phyloP scores from a whole-genome alignment of 164 flowering plant species.

The Saururus chinensis region DNA sequence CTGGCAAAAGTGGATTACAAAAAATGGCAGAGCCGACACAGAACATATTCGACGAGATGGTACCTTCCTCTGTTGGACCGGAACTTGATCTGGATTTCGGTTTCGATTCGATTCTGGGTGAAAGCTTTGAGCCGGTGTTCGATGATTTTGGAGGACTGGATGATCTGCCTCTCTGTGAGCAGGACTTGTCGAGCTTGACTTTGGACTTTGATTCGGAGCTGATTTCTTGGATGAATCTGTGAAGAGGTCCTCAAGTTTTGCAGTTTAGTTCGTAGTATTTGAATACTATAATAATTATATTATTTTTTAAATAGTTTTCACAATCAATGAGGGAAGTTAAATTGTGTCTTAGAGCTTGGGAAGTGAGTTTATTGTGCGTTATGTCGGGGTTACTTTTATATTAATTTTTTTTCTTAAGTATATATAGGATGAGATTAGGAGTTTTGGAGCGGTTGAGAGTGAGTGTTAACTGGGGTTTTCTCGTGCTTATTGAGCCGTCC shows the following conservation, averaged over 20 bases:
- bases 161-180: constrained; percentile 22
- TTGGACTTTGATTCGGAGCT: constrained; percentile 21
- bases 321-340: neutral
- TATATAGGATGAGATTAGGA: neutral
- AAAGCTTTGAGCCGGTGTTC: constrained; percentile 21
- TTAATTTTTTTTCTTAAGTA: no score
- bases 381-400: neutral
- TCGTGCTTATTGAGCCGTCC: neutral
- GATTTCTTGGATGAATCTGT: constrained; percentile 41
- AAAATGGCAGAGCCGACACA: constrained; percentile 8
- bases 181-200: constrained; percentile 35
- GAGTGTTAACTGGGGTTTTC: neutral
- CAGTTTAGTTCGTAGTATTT: constrained; percentile 17
- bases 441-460: neutral
- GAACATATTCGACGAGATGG: constrained; percentile 18
- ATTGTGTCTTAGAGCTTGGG: neutral
- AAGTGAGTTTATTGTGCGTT: no score
- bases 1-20: neutral
- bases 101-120: constrained; percentile 25
- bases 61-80: constrained; percentile 10
- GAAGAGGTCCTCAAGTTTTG: constrained; percentile 56
- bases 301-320: neutral
- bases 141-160: constrained; percentile 31
- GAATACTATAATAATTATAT: neutral
- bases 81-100: constrained; percentile 34